These are phyloP conservation scores for Aspergillus bombycis DNA, from an alignment of 2,329 filamentous ascomycete genomes.

Conservation along the genomic window DNA sequence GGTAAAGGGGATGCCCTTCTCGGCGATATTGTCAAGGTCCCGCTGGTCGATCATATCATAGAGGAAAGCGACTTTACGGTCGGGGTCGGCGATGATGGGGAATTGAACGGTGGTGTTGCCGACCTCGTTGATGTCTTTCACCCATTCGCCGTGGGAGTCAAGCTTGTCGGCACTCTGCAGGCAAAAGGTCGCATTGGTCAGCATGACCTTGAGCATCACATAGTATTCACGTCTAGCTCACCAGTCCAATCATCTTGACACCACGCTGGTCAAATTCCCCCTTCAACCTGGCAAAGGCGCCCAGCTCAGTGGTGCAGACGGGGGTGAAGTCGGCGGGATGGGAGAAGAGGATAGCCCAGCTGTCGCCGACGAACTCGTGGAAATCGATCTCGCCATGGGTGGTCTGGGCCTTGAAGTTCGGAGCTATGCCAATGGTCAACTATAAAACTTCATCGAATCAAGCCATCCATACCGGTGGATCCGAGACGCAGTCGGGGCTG, in stretches of 20 bases:
- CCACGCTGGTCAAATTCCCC: constrained; percentile 84
- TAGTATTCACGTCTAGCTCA: neutral
- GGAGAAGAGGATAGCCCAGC: constrained; percentile 72
- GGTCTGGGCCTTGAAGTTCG: constrained; percentile 71
- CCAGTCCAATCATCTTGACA: constrained; percentile 87
- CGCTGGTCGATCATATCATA: constrained; percentile 89
- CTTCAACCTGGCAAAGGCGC: constrained; percentile 89
- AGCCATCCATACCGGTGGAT: constrained; percentile 32
- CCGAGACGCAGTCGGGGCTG: constrained; percentile 40
- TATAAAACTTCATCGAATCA: neutral
- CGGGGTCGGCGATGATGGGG: constrained; percentile 81
- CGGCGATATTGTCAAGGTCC: constrained; percentile 78
- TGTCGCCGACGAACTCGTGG: constrained; percentile 72
- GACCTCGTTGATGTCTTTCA: constrained; percentile 84
- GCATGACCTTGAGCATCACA: neutral
- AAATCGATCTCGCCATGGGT: constrained; percentile 70
- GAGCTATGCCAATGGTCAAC: constrained; percentile 50
- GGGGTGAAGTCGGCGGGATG: constrained; percentile 84
- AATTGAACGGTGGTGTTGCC: constrained; percentile 71
- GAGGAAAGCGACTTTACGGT: constrained; percentile 73
- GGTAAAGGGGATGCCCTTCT: constrained; percentile 74
- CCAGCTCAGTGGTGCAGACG: constrained; percentile 94
- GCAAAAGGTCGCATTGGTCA: neutral
- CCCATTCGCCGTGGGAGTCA: constrained; percentile 82
- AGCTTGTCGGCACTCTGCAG: constrained; percentile 74